Percentiles rank a stretch among this genome's conserved stretches.
phyloP scores from a whole-genome alignment of 768 basidiomycete species.

The Russula earlei region DNA sequence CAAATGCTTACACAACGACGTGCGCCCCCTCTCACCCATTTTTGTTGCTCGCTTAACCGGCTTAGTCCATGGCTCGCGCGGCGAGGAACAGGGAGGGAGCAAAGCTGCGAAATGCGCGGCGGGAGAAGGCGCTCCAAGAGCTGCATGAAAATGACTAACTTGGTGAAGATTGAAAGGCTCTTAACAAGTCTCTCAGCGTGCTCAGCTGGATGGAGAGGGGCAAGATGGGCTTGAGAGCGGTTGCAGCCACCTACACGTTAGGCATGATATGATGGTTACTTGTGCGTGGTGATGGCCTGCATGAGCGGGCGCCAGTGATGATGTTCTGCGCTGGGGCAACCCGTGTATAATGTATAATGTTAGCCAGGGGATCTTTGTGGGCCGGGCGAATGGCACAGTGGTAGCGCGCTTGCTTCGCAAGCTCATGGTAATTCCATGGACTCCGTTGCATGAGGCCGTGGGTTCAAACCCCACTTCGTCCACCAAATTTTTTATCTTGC shows the following conservation, averaged over 20 bases:
- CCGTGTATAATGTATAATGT: too few species aligned
- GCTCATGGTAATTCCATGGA: not conserved
- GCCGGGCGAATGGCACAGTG: conserved; percentile 18
- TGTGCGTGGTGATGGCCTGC: too few species aligned
- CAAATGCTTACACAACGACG: conserved; percentile 62
- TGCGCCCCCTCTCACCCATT: conserved; percentile 25
- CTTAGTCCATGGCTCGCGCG: conserved; percentile 51
- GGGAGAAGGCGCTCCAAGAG: conserved; percentile 47
- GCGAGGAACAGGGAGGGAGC: conserved; percentile 50
- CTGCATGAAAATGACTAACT: conserved; percentile 41
- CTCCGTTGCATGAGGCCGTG: conserved; percentile 17
- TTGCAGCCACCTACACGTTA: too few species aligned
- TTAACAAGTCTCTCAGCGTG: too few species aligned
- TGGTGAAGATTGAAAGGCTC: too few species aligned
- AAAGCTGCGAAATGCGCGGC: conserved; percentile 45
- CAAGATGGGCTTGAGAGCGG: too few species aligned
- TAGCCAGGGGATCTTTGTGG: too few species aligned
- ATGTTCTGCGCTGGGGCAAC: too few species aligned
- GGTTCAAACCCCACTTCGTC: conserved; percentile 19
- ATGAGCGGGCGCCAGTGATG: too few species aligned
- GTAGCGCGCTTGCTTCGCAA: conserved; percentile 20
- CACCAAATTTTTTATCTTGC: conserved; percentile 5
- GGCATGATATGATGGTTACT: too few species aligned
- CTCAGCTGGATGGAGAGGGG: too few species aligned
- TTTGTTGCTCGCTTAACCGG: not conserved